phyloP scores from a whole-genome alignment of 1,284 basidiomycete species.

The Rhodotorula sp. region DNA sequence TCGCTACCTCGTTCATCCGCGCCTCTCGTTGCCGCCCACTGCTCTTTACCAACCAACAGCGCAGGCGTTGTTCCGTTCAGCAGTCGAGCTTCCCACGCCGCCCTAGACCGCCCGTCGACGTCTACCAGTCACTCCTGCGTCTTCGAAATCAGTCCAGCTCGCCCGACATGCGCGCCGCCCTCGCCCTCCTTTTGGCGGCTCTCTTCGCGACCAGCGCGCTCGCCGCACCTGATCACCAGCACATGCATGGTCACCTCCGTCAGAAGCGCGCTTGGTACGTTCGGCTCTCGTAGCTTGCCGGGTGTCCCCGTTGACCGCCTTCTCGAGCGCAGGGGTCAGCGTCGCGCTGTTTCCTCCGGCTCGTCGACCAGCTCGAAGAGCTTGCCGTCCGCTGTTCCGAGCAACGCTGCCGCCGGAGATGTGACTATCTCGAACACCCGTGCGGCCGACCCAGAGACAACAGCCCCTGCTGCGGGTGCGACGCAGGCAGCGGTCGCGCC shows the following conservation, averaged over 20 bases:
- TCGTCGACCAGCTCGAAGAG: not conserved
- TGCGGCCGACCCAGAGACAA: not conserved
- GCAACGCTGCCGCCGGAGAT: conserved; percentile 3
- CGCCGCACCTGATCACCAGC: conserved; percentile 14
- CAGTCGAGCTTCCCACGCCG: no score
- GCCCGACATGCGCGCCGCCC: conserved; percentile 18
- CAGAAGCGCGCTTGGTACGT: conserved; percentile 32
- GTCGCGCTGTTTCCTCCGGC: not conserved
- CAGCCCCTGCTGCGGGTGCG: not conserved
- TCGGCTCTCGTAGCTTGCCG: not conserved
- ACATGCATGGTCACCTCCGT: conserved; percentile 12
- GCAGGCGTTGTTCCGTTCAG: not conserved
- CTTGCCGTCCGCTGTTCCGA: conserved; percentile 11
- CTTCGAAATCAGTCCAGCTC: not conserved
- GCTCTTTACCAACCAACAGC: not conserved
- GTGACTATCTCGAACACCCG: conserved; percentile 37
- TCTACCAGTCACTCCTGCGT: not conserved
- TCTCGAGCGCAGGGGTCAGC: conserved; percentile 1
- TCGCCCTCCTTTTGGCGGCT: conserved; percentile 15
- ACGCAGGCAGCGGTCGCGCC: conserved; percentile 18
- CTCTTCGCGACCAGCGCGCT: conserved; percentile 10
- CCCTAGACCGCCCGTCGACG: not conserved
- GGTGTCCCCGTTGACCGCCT: not conserved
- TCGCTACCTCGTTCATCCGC: no score
- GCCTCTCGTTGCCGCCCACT: not conserved